Evolutionary conservation across 2,329 filamentous ascomycete species (phyloP).

Genomic region (Dactylellina drechsleri): DNA sequence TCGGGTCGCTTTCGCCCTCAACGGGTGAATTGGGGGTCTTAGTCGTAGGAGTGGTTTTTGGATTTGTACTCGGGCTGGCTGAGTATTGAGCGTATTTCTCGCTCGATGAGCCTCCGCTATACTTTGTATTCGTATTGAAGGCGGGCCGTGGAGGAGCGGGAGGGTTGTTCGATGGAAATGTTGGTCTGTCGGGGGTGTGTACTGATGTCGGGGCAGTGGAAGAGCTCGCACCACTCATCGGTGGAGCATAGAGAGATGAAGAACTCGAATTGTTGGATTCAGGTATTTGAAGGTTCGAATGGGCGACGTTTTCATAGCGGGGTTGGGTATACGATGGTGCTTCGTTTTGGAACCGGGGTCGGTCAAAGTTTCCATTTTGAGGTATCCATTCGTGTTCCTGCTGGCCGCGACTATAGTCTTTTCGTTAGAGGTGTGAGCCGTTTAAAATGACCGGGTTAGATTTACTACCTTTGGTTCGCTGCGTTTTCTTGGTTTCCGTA

Average conservation of each 20-base stretch:
- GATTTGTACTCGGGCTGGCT: too few relatives aligned
- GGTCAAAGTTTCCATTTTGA: not conserved
- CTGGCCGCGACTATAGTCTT: not conserved
- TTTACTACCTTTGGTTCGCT: slow-evolving; percentile 26
- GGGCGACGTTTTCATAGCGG: slow-evolving; percentile 25
- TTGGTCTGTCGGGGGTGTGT: slow-evolving; percentile 25
- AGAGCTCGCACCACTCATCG: not conserved
- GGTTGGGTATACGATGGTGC: slow-evolving; percentile 4
- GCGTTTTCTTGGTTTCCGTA: slow-evolving; percentile 21
- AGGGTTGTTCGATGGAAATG: not conserved
- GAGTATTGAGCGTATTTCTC: too few relatives aligned
- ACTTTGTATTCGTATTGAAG: not conserved
- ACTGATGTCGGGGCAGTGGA: slow-evolving; percentile 27
- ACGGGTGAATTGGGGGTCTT: not conserved
- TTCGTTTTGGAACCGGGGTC: slow-evolving; percentile 13
- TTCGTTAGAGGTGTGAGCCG: not conserved
- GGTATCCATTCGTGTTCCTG: slow-evolving; percentile 39
- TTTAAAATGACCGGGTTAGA: not conserved
- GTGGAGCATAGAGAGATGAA: slow-evolving; percentile 31
- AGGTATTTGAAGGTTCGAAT: not conserved
- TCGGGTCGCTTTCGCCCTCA: slow-evolving; percentile 12
- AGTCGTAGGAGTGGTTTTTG: not conserved
- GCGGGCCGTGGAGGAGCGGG: not conserved
- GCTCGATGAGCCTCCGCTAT: not conserved
- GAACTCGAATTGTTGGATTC: slow-evolving; percentile 32